Conservation (phyloP, 2,329 filamentous ascomycete genomes). For the Fusarium sublunatum region DNA sequence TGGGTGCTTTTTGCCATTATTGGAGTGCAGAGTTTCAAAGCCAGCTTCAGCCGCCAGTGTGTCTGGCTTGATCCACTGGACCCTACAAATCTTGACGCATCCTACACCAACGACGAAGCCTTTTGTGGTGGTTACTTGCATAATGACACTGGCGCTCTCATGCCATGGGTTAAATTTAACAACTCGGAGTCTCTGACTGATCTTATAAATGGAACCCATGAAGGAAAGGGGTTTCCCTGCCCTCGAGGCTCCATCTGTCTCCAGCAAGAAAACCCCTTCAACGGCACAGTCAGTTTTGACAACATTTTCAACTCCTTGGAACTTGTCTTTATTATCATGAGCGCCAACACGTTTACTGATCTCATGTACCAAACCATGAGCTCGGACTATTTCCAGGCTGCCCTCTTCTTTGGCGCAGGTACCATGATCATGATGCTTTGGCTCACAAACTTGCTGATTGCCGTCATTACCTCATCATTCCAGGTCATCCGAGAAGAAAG, state of each 20-base stretch:
- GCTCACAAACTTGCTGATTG: conserved; percentile 94
- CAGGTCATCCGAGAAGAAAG: conserved; percentile 98
- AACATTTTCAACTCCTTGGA: conserved; percentile 93
- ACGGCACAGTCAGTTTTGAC: conserved; percentile 91
- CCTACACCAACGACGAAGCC: conserved; percentile 73
- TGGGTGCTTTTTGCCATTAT: conserved; percentile 98
- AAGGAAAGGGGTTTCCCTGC: conserved; percentile 87
- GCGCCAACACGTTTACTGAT: conserved; percentile 95
- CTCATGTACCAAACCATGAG: conserved; percentile 93
- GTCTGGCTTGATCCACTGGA: conserved; percentile 77
- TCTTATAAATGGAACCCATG: conserved; percentile 61
- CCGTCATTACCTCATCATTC: conserved; percentile 98
- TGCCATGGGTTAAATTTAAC: conserved; percentile 74
- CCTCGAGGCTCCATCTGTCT: conserved; percentile 86
- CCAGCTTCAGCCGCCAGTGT: conserved; percentile 80
- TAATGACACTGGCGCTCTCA: conserved; percentile 63
- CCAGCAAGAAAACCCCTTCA: conserved; percentile 81
- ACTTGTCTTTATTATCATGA: conserved; percentile 98
- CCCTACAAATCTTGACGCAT: conserved; percentile 63
- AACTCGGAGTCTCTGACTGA: conserved; percentile 55
- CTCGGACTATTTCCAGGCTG: conserved; percentile 88
- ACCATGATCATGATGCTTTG: conserved; percentile 96
- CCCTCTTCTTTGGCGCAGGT: conserved; percentile 77
- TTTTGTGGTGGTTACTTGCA: conserved; percentile 89
- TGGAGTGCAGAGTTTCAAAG: conserved; percentile 95